Evolutionary conservation across 495 filamentous ascomycete species (phyloP).

Genomic region (Cryomyces antarcticus): DNA sequence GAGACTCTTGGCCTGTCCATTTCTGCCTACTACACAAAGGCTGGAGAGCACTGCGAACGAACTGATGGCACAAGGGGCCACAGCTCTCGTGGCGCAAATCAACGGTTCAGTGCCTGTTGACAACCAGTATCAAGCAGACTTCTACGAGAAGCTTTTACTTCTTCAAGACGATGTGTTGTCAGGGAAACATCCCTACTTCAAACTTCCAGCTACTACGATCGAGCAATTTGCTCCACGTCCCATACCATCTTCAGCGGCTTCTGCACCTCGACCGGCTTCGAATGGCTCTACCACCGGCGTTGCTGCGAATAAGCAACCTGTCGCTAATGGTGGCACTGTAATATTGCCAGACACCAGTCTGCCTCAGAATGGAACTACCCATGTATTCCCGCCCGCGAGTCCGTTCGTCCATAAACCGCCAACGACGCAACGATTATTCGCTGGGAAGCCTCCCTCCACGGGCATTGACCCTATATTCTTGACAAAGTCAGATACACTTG

Average conservation of each 20-base stretch:
- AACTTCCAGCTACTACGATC: conserved; percentile 37
- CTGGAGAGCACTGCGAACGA: too few species aligned
- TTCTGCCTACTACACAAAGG: too few species aligned
- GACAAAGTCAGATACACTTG: conserved; percentile 65
- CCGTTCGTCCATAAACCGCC: neutral
- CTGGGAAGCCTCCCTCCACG: conserved; percentile 9
- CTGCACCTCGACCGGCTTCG: conserved; percentile 2
- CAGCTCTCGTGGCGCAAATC: too few species aligned
- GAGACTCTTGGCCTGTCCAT: too few species aligned
- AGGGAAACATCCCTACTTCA: conserved; percentile 55
- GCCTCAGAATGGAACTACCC: neutral
- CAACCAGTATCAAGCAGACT: conserved; percentile 11
- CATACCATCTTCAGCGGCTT: conserved; percentile 1
- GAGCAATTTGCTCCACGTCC: conserved; percentile 25
- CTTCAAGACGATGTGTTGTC: conserved; percentile 59
- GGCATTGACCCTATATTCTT: conserved; percentile 61
- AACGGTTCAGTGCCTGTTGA: too few species aligned
- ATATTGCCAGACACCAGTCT: neutral
- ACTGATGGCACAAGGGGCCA: too few species aligned
- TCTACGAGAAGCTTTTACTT: conserved; percentile 50
- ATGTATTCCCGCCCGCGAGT: neutral
- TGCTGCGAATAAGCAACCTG: neutral
- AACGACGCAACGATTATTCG: neutral
- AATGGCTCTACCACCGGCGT: conserved; percentile 12
- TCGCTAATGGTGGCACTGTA: neutral